Conservation (phyloP, 75 land plant species). For the Chamaecyparis obtusa region DNA sequence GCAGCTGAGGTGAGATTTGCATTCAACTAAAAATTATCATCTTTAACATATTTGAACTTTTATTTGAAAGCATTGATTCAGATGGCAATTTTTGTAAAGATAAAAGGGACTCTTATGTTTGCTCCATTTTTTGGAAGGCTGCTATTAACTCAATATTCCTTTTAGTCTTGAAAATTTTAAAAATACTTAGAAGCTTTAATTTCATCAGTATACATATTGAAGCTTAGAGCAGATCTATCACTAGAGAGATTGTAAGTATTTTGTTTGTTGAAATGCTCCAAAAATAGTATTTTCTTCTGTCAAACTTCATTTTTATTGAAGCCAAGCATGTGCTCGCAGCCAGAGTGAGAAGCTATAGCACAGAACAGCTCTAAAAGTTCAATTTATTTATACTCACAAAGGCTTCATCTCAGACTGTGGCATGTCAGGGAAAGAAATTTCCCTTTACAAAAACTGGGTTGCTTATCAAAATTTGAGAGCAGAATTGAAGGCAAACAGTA, state of each 20-base stretch:
- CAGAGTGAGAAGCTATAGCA: neutral
- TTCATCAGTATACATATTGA: neutral
- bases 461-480: neutral
- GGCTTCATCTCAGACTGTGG: neutral
- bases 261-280: neutral
- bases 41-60: neutral
- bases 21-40: neutral
- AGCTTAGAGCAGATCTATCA: neutral
- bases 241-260: neutral
- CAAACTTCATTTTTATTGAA: neutral
- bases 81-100: neutral
- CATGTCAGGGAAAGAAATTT: neutral
- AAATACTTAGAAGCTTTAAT: neutral
- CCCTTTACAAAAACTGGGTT: neutral
- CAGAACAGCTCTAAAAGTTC: no score
- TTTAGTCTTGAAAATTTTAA: neutral
- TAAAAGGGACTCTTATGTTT: neutral
- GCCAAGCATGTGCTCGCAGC: neutral
- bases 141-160: neutral
- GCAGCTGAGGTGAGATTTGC: constrained; percentile 64
- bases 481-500: neutral
- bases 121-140: neutral
- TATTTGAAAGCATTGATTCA: neutral
- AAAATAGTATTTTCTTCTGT: neutral
- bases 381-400: neutral